Base-by-base conservation (phyloP, 2,329 filamentous ascomycete genomes). In the Venturia oleaginea region DNA sequence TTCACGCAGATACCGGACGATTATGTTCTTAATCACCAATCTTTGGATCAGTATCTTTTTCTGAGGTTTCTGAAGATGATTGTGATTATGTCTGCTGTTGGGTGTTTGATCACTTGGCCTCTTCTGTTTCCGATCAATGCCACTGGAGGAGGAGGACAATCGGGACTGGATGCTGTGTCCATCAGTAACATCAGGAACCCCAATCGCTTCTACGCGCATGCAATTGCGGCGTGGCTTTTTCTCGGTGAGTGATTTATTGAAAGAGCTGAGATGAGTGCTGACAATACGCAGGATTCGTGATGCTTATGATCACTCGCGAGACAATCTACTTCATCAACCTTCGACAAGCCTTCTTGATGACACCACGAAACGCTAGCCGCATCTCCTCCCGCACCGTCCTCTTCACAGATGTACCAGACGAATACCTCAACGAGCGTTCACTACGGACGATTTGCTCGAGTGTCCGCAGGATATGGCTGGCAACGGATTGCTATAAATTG, bases 321-420 rank as follows among this genome's bases (percentile, higher is more conserved):
- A 87, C 86, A 72, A 89, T 97, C 70, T 96, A 88, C 82, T 96
- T 91, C 76, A 89, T 97, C 79, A 96, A 95, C 71, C 78, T 97
- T 62, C 89, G 92, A 67, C 93, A 97, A 77, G 93, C 93, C 0
- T 97, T 95, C 77, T 84, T 95, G 48, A 84, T 95, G 64, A 92
- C 91, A 13, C 91, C 92, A 13, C 81, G 90, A 59, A 95, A 95
- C 73, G 84, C 91, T 63, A 88, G 87, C 71, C 89, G 92, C 65
- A 86, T 97, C 57, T 97, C 93, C 1, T 93, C 92, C 2, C 86
- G 91, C 63, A 97, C 92, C 1, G 89, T 97, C 0, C 85, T 99
- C 15, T 92, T 96, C 75, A 89, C 79, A 66, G 78, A 76, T 48
- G 78, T 80, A 0, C 78, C 79, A 13, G 75, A 75, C 60, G 71